Evolutionary conservation across 75 land plant genomes (phyloP).

Genomic region (Sequoiadendron giganteum): DNA sequence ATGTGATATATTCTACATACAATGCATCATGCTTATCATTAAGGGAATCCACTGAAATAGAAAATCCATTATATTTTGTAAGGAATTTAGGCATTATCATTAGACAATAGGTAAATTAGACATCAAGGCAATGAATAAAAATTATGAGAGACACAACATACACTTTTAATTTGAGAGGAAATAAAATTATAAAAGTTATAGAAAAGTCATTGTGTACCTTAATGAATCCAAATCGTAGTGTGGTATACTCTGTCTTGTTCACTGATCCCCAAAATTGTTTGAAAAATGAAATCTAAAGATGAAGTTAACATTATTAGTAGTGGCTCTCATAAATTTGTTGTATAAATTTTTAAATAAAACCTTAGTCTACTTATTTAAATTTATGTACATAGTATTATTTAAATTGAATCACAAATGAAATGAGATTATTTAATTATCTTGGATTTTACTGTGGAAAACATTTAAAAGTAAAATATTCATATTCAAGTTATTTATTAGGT

Average conservation of each 20-base stretch:
- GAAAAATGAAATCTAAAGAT: constrained; percentile 12
- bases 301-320: background rate
- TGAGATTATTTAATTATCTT: background rate
- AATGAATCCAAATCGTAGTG: constrained; percentile 13
- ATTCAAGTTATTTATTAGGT: too few species aligned
- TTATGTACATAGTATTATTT: background rate
- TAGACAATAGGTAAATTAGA: background rate
- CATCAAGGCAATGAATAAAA: background rate
- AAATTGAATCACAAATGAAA: background rate
- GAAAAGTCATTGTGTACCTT: background rate
- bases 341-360: background rate
- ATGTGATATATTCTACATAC: constrained; percentile 20
- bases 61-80: too few species aligned
- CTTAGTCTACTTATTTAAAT: background rate
- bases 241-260: background rate
- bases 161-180: too few species aligned
- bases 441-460: too few species aligned
- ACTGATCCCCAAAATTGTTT: constrained; percentile 13
- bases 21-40: background rate
- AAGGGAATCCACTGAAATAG: background rate
- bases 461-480: background rate
- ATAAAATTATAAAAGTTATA: background rate
- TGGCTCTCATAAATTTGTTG: background rate
- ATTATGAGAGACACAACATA: too few species aligned
- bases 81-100: background rate